Percentiles rank a stretch among this genome's conserved stretches.
Evolutionary conservation across 169 alveolate genomes (phyloP).

Genomic region (Neospora caninum): DNA sequence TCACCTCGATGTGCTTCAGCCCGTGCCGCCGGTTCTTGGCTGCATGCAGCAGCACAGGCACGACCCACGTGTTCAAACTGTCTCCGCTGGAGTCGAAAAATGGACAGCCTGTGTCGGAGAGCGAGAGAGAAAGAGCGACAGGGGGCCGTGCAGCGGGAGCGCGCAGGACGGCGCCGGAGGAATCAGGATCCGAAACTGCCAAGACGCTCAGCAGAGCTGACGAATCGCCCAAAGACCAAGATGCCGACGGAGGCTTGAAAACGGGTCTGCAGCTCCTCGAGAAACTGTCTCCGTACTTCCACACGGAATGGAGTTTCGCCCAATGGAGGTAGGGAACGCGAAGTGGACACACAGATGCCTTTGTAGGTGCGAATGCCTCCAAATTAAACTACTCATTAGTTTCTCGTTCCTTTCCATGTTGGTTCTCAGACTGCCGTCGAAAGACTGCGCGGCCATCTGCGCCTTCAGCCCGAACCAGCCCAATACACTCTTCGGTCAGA

Average conservation of each 20-base stretch:
- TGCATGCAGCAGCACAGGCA: slow-evolving; percentile 22
- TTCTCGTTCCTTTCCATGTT: too few species aligned
- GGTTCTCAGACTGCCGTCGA: slow-evolving; percentile 11
- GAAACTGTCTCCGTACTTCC: background rate
- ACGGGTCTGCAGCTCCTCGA: background rate
- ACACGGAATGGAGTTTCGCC: background rate
- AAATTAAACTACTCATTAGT: too few species aligned
- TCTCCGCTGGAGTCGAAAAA: background rate
- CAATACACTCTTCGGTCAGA: background rate
- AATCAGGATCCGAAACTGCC: too few species aligned
- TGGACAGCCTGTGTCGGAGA: background rate
- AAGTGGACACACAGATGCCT: background rate
- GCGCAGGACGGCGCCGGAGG: too few species aligned
- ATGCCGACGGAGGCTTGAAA: background rate
- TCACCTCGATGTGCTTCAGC: background rate
- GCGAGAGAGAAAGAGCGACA: too few species aligned
- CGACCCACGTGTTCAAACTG: background rate
- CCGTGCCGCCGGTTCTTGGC: background rate
- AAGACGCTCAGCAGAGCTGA: background rate
- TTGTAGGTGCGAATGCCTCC: too few species aligned
- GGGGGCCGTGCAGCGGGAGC: too few species aligned
- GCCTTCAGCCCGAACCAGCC: background rate
- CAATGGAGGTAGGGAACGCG: background rate
- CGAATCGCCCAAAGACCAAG: background rate
- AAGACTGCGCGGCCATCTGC: slow-evolving; percentile 9